Percentiles rank a stretch among this genome's conserved stretches.
These are phyloP conservation scores for Cyclanthera cordifolia DNA, from an alignment of 306 rosid species.

Conservation along the genomic window DNA sequence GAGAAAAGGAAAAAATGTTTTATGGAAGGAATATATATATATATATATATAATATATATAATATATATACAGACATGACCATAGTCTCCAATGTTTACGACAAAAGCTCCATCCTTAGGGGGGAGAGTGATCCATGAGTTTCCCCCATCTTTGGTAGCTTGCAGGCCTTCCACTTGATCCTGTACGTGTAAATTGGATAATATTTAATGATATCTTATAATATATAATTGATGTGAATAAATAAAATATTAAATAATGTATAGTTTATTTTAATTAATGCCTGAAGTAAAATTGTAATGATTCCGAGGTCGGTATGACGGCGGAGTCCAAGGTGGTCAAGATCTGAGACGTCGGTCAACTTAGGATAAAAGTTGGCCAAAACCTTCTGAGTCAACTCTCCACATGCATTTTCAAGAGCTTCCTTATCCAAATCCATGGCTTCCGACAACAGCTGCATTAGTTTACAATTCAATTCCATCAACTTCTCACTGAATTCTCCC, in stretches of 20 bases:
- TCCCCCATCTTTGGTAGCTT: constrained; percentile 63
- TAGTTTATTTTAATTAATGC: background rate
- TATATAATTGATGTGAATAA: no score
- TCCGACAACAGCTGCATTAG: constrained; percentile 56
- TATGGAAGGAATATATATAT: no score
- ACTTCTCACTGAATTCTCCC: constrained; percentile 45
- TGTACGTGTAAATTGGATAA: no score
- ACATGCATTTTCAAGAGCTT: constrained; percentile 55
- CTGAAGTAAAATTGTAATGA: constrained; percentile 68
- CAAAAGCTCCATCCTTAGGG: constrained; percentile 78
- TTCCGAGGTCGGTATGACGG: constrained; percentile 77
- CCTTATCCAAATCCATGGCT: constrained; percentile 74
- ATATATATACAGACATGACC: constrained; percentile 58
- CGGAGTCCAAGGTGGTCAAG: constrained; percentile 56
- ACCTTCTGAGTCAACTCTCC: constrained; percentile 75
- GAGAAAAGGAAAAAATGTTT: no score
- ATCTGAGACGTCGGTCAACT: constrained; percentile 59
- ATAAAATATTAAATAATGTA: no score
- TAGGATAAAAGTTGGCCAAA: constrained; percentile 63
- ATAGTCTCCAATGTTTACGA: constrained; percentile 85
- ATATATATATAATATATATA: no score
- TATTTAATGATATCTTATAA: no score
- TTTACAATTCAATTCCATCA: constrained; percentile 59
- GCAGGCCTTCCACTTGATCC: constrained; percentile 83
- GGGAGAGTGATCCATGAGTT: constrained; percentile 72